phyloP scores from a whole-genome alignment of 164 flowering plant species.

The Vitis cinerea region DNA sequence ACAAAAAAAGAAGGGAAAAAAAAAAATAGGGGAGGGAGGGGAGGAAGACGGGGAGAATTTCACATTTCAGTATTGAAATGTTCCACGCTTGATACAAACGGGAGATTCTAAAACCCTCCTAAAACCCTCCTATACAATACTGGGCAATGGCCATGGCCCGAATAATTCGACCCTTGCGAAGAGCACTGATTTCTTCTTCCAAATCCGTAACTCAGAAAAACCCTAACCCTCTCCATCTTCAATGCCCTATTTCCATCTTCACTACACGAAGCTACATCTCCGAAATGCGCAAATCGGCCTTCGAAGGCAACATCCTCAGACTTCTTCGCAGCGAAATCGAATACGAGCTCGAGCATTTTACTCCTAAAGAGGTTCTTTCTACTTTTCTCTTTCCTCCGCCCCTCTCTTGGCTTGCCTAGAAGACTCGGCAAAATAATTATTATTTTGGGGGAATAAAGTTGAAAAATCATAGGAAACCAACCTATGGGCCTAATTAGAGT shows the following conservation, averaged over 20 bases:
- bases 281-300: constrained; percentile 48
- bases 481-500: too few species aligned
- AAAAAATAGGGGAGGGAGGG: too few species aligned
- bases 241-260: neutral
- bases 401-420: neutral
- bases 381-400: neutral
- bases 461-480: too few species aligned
- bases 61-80: too few species aligned
- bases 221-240: neutral
- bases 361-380: constrained; percentile 37
- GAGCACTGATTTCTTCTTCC: constrained; percentile 2
- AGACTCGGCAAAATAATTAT: too few species aligned
- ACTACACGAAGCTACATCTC: constrained; percentile 20
- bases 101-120: too few species aligned
- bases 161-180: constrained; percentile 19
- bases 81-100: too few species aligned
- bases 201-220: constrained; percentile 1
- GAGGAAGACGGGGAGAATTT: too few species aligned
- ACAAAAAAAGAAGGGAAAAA: too few species aligned
- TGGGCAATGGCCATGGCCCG: constrained; percentile 18
- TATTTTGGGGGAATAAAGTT: too few species aligned
- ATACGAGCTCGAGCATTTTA: constrained; percentile 45
- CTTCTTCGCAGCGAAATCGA: constrained; percentile 52
- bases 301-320: constrained; percentile 43
- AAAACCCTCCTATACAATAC: too few species aligned